Evolutionary conservation across 805 yeast genomes (phyloP), one percentile per base, ranked within the genome.

Genomic region (Saturnispora diversa): DNA sequence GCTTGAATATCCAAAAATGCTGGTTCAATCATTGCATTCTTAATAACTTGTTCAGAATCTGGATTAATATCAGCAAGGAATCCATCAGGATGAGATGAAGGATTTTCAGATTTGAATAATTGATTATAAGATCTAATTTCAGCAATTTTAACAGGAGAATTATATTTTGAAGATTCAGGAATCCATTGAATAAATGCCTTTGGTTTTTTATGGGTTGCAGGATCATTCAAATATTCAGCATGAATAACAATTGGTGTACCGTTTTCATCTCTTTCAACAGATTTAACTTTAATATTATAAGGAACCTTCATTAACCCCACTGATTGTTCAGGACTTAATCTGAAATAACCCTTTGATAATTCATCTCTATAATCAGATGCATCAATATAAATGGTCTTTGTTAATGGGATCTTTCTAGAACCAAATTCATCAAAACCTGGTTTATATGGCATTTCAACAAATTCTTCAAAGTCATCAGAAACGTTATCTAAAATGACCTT

Each of bases 111-210:
- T 47, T 77, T 75, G 74, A 92, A 92, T 49, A 92, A 68, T 59
- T 78, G 90, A 56, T 85, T 84, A 65, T 90, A 87, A 47, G 85
- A 70, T 63, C 97, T 78, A 20, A 88, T 83, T 63, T 92, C 94
- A 23, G 70, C 62, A 42, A 92, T 60, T 40, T 62, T 62, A 35
- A 82, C 68, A 4, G 90, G 88, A 8, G 86, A 77, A 31, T 66
- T 64, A 52, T 75, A 67, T 45, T 74, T 72, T 24, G 67, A 64
- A 17, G 79, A 68, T 47, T 77, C 76, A 38, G 96, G 94, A 38
- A 92, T 79, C 98, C 98, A 92, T 66, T 92, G 98, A 56, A 92
- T 87, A 59, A 70, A 92, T 8, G 98, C 88, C 75, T 90, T 92
- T 56, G 98, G 98, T 58, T 84, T 86, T 60, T 70, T 74, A 49